Conservation (phyloP, 2,329 filamentous ascomycete genomes). For the Colletotrichum musae region DNA sequence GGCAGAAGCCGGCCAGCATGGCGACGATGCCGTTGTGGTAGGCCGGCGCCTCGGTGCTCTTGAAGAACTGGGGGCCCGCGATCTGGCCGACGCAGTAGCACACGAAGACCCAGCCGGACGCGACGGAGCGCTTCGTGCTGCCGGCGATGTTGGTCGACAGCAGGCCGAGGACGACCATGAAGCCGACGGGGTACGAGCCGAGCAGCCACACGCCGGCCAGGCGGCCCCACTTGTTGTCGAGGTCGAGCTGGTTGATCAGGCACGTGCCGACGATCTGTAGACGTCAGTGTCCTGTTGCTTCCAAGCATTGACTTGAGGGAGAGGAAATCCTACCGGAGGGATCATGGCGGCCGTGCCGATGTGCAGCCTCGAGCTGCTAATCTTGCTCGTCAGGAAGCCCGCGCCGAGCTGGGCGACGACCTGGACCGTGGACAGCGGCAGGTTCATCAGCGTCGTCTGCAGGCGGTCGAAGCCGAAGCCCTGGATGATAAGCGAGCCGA, state of each 20-base stretch:
- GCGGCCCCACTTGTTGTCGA: conserved; percentile 37
- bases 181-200: conserved; percentile 36
- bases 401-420: conserved; percentile 31
- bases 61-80: conserved; percentile 51
- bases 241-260: conserved; percentile 35
- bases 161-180: conserved; percentile 36
- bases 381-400: conserved; percentile 33
- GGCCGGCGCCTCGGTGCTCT: conserved; percentile 38
- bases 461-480: conserved; percentile 69
- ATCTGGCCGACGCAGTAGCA: conserved; percentile 50
- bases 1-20: conserved; percentile 26
- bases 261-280: conserved; percentile 32
- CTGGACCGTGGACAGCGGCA: conserved; percentile 54
- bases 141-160: conserved; percentile 49
- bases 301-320: not conserved
- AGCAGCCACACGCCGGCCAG: conserved; percentile 35
- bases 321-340: conserved; percentile 11
- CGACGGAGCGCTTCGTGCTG: conserved; percentile 48
- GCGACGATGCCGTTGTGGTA: conserved; percentile 38
- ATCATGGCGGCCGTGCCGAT: conserved; percentile 32
- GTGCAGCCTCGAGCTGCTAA: conserved; percentile 25
- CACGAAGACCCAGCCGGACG: conserved; percentile 49
- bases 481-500: conserved; percentile 59
- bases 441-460: conserved; percentile 69
- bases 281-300: not conserved